These are phyloP conservation scores for Verbena officinalis DNA, from an alignment of 257 asterid genomes.

Conservation along the genomic window DNA sequence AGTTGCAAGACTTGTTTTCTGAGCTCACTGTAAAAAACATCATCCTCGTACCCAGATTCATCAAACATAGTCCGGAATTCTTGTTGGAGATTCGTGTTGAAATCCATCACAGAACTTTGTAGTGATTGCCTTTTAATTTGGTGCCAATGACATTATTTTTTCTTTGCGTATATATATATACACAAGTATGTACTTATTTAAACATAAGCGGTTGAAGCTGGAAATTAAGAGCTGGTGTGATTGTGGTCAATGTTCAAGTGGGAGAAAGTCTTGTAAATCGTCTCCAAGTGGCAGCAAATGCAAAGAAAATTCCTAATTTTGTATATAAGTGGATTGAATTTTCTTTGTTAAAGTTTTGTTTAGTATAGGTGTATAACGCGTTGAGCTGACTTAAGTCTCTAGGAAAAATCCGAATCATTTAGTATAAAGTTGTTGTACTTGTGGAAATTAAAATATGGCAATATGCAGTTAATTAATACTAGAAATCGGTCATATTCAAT, in stretches of 20 bases:
- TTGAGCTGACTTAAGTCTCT: slow-evolving; percentile 9
- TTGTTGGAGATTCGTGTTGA: slow-evolving; percentile 23
- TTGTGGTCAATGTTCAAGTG: slow-evolving; percentile 45
- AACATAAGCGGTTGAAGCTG: too few species aligned
- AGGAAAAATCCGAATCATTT: background rate
- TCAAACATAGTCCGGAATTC: slow-evolving; percentile 30
- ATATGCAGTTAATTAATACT: too few species aligned
- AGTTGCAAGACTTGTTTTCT: slow-evolving; percentile 51
- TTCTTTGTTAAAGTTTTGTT: slow-evolving; percentile 1
- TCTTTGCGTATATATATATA: background rate
- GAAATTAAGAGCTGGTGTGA: slow-evolving; percentile 29
- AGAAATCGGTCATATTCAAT: too few species aligned
- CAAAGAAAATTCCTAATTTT: slow-evolving; percentile 49
- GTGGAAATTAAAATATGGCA: too few species aligned
- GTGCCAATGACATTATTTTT: background rate
- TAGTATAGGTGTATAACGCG: slow-evolving; percentile 25
- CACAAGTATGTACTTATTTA: slow-evolving; percentile 4
- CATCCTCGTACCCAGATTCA: slow-evolving; percentile 55
- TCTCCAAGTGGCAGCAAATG: slow-evolving; percentile 41
- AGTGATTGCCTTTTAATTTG: slow-evolving; percentile 17
- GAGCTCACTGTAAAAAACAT: slow-evolving; percentile 57
- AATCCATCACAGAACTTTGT: slow-evolving; percentile 39
- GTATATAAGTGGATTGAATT: slow-evolving; percentile 31
- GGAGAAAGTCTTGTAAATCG: slow-evolving; percentile 30
- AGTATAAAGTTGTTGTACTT: too few species aligned